A percentile compares a stretch with the other conserved stretches of the same genome.
Evolutionary conservation across 1,284 basidiomycete species (phyloP).

Genomic region (Blastosporella zonata): DNA sequence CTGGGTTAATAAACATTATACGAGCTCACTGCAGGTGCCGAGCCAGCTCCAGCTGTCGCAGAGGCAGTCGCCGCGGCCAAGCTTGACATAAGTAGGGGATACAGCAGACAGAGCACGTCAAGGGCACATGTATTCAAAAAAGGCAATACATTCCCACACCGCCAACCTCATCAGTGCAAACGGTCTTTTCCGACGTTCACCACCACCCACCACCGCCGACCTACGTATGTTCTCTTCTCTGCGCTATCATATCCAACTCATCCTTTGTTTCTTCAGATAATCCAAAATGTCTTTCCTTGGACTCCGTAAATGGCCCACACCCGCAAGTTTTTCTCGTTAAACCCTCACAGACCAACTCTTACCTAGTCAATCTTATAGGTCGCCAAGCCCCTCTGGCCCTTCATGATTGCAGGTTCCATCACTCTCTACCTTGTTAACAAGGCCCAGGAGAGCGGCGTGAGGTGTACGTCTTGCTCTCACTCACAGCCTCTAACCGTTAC

Average conservation of each 20-base stretch:
- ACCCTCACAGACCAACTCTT: neutral
- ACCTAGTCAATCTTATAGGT: slow-evolving; percentile 41
- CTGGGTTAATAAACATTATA: neutral
- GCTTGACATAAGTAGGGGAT: slow-evolving; percentile 14
- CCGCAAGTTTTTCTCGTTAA: slow-evolving; percentile 43
- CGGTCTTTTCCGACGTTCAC: slow-evolving; percentile 32
- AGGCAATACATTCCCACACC: slow-evolving; percentile 28
- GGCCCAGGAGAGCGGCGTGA: slow-evolving; percentile 61
- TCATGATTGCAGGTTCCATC: slow-evolving; percentile 59
- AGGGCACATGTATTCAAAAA: slow-evolving; percentile 16
- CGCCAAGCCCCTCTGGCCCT: slow-evolving; percentile 71
- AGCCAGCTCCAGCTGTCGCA: slow-evolving; percentile 21
- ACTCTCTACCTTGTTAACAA: slow-evolving; percentile 65
- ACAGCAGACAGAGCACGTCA: neutral
- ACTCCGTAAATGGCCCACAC: slow-evolving; percentile 76
- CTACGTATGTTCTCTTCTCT: slow-evolving; percentile 10
- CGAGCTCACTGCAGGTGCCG: slow-evolving; percentile 38
- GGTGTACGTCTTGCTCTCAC: slow-evolving; percentile 51
- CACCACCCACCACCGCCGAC: slow-evolving; percentile 16
- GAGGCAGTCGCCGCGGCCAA: slow-evolving; percentile 21
- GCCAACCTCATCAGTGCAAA: slow-evolving; percentile 26
- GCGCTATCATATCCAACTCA: slow-evolving; percentile 4
- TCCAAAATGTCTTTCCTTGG: slow-evolving; percentile 68
- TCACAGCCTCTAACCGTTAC: neutral
- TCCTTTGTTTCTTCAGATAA: slow-evolving; percentile 2